Percentiles rank a stretch among this genome's conserved stretches.
Conservation (phyloP, 2,329 filamentous ascomycete species). For the Sporothrix curviconia region DNA sequence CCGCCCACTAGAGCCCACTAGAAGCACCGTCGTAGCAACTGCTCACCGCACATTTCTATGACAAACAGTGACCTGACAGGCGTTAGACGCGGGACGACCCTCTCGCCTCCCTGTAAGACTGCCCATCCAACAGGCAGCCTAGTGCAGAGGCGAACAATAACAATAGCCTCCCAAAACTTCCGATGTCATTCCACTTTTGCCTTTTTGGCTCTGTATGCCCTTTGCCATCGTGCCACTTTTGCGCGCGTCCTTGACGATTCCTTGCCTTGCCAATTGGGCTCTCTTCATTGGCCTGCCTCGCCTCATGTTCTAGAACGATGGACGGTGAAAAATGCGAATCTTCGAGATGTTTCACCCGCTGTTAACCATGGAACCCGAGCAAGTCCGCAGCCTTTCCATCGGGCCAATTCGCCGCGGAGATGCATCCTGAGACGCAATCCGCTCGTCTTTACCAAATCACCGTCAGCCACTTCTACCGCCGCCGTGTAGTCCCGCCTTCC, state of each 20-base stretch:
- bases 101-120: too few relatives aligned
- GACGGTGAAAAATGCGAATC: too few relatives aligned
- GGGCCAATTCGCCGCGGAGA: conserved; percentile 17
- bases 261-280: neutral
- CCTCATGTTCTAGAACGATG: too few relatives aligned
- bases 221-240: conserved; percentile 6
- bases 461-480: too few relatives aligned
- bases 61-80: conserved; percentile 8
- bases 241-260: too few relatives aligned
- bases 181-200: neutral
- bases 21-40: neutral
- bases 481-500: too few relatives aligned
- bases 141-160: neutral
- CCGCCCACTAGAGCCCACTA: neutral
- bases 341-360: neutral
- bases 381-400: neutral
- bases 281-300: neutral
- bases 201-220: neutral
- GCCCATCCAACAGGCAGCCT: neutral
- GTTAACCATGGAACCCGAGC: neutral
- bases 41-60: neutral
- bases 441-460: too few relatives aligned
- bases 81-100: too few relatives aligned
- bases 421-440: neutral
- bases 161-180: neutral